Conservation (phyloP, 2,329 filamentous ascomycete species). For the Venturiaceae sp. region DNA sequence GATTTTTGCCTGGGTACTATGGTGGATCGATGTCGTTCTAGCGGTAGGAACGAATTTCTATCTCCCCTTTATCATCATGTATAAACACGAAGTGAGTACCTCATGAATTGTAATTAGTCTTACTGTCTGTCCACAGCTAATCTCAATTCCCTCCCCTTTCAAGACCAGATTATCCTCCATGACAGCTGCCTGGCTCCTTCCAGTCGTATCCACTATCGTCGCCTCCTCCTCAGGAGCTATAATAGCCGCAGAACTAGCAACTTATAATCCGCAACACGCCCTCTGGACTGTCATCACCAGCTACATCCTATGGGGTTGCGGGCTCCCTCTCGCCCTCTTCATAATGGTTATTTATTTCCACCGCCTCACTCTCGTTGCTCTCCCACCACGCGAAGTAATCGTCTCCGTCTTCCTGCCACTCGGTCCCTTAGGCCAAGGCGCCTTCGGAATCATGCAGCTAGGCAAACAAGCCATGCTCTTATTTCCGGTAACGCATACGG, state of each 20-base stretch:
- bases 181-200: constrained; percentile 55
- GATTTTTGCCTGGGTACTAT: constrained; percentile 36
- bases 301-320: constrained; percentile 63
- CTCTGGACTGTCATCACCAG: constrained; percentile 51
- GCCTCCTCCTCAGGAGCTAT: constrained; percentile 54
- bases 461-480: constrained; percentile 32
- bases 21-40: constrained; percentile 39
- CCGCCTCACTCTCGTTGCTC: constrained; percentile 54
- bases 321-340: constrained; percentile 49
- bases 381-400: constrained; percentile 57
- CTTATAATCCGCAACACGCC: constrained; percentile 44
- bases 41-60: constrained; percentile 26
- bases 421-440: constrained; percentile 57
- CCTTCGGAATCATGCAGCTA: constrained; percentile 40
- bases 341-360: constrained; percentile 61
- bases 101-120: too few relatives aligned
- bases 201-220: constrained; percentile 57
- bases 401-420: constrained; percentile 60
- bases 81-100: too few relatives aligned
- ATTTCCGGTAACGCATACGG: constrained; percentile 27
- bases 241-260: constrained; percentile 50
- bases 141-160: too few relatives aligned
- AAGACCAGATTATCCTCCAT: too few relatives aligned
- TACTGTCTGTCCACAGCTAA: too few relatives aligned
- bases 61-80: too few relatives aligned